A percentile compares a stretch with the other conserved stretches of the same genome.
Evolutionary conservation across 2,329 filamentous ascomycete genomes (phyloP).

Genomic region (Cytospora piceae): DNA sequence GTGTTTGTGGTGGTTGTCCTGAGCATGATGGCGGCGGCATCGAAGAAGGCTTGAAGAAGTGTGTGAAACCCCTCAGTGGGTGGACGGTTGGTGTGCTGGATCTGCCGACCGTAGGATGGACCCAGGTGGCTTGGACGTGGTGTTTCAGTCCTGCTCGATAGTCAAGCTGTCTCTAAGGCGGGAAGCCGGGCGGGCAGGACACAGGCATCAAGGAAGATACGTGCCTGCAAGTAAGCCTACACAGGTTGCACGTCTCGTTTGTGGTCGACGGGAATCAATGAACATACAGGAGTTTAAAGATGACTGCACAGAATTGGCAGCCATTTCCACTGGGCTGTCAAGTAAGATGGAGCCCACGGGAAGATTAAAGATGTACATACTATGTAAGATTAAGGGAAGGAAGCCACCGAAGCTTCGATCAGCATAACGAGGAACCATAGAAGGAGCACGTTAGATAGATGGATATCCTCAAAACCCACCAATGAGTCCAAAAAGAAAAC

Average conservation of each 20-base stretch:
- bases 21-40: slow-evolving; percentile 4
- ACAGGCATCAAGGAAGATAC: not conserved
- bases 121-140: not conserved
- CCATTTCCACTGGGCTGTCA: not conserved
- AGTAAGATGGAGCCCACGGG: not conserved
- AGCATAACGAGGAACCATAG: not conserved
- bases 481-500: not conserved
- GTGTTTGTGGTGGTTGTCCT: slow-evolving; percentile 20
- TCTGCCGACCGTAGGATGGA: not conserved
- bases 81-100: not conserved
- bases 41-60: not conserved
- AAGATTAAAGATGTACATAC: not conserved
- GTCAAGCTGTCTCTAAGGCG: not conserved
- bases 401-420: not conserved
- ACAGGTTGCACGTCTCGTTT: not conserved
- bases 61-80: not conserved
- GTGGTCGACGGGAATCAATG: not conserved
- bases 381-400: not conserved
- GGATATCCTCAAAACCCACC: not conserved
- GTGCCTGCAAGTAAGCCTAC: not conserved
- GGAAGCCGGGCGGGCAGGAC: not conserved
- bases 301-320: not conserved
- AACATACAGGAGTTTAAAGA: not conserved
- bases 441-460: not conserved
- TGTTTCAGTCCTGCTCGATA: not conserved